Base-by-base conservation (phyloP, 257 asterid genomes). In the Mentha longifolia region DNA sequence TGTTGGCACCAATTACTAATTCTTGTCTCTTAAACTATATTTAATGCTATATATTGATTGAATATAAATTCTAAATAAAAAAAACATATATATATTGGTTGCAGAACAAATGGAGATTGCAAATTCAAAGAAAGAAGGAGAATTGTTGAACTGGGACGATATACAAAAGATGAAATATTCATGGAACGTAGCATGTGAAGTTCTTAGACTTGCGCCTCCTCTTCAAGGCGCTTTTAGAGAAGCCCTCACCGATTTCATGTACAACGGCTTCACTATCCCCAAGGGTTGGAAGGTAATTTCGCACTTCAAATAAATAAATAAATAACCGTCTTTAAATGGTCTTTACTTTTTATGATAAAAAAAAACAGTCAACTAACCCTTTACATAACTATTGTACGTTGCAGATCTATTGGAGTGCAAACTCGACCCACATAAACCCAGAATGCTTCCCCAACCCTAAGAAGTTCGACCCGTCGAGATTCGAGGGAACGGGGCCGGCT, bases 171-270 rank as follows among this genome's bases (percentile, higher is more conserved):
- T 84, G 89, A 84, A 82, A 66, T 84, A 84, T 63, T 84, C 89
- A 14, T 84, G 89, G 89, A 79, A 84, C 14, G 90, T 85, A n/a
- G 90, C 90, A 1, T 85, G 90, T 63, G 90, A 85, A 74, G 90
- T 80, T 4, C 71, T 85, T 3, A 78, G 90, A 3, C 84, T 85
- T 5, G 83, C 85, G 4, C 87, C 90, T 4, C 90, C 90, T 16
- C 85, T 82, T 28, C 87, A 82, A 63, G 90, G 90, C 4, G 87
- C 84, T 65, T 85, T 85, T 19, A 59, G 90, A 45, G 90, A 85
- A 78, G 90, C 86, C 51, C 74, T 82, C 12, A 1, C 82, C 0
- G 86, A 82, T 78, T 85, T 85, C 71, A 79, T 72, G 73, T 82
- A 12, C 81, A 82, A 78, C 47, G 90, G 87, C 1, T 85, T 82